These are phyloP conservation scores for Zygoascus sp. DNA, from an alignment of 1,139 yeast genomes.

Conservation along the genomic window DNA sequence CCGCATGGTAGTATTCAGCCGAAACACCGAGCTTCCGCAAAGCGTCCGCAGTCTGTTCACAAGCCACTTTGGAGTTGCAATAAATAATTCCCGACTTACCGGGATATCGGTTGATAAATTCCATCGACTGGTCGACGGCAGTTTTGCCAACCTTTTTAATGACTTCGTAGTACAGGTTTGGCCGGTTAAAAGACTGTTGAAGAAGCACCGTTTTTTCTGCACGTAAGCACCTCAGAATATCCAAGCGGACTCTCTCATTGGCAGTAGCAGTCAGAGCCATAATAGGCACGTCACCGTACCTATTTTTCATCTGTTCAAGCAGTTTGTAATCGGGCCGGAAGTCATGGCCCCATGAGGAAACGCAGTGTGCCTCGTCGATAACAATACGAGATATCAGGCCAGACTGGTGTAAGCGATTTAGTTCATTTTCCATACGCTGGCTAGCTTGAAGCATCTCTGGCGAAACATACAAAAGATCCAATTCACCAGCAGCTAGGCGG, in stretches of 20 bases:
- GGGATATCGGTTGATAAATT: constrained; percentile 55
- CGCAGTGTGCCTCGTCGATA: constrained; percentile 98
- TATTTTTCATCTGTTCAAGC: constrained; percentile 63
- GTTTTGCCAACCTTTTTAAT: constrained; percentile 55
- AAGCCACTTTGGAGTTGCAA: constrained; percentile 83
- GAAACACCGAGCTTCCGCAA: constrained; percentile 57
- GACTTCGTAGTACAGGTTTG: constrained; percentile 78
- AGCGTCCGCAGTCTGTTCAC: constrained; percentile 74
- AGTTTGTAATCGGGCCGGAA: constrained; percentile 94
- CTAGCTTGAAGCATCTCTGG: constrained; percentile 94
- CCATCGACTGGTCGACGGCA: constrained; percentile 41
- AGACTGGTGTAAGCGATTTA: constrained; percentile 52
- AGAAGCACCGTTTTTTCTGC: constrained; percentile 42
- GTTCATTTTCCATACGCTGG: constrained; percentile 59
- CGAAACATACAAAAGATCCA: constrained; percentile 79
- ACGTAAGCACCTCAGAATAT: constrained; percentile 48
- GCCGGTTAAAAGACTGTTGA: constrained; percentile 77
- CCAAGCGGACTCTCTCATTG: constrained; percentile 82
- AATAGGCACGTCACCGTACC: constrained; percentile 76
- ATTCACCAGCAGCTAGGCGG: constrained; percentile 54
- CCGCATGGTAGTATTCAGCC: constrained; percentile 87
- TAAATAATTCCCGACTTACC: constrained; percentile 83
- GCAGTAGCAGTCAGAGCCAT: constrained; percentile 99
- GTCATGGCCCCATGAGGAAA: constrained; percentile 99
- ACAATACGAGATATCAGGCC: constrained; percentile 75